Base-by-base conservation (phyloP, 495 filamentous ascomycete species). In the Xylaria longipes region DNA sequence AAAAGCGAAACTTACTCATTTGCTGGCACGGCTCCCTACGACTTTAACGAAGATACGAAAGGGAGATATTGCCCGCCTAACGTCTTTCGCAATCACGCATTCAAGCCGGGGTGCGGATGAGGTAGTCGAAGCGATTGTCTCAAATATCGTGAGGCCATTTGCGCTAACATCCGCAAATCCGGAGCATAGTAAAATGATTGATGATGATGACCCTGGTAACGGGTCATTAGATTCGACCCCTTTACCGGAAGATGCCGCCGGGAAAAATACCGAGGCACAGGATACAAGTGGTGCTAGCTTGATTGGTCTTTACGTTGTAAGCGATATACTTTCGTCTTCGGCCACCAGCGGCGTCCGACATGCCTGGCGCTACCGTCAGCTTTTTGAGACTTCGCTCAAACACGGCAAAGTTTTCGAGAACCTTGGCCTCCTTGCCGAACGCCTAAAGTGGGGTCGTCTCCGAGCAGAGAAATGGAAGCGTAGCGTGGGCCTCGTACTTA, bases 381-480 rank as follows among this genome's bases (percentile, higher is more conserved):
- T 96, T 27, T 96, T 99, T 73, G 97, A 97, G 79, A 81, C 84
- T 0, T 89, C 91, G 0, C 83, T 99, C 9, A 89, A 89, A 41
- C 80, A 87, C 6, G 87, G 89, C 46, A 86, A 90, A 45, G 90
- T 93, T 1, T 98, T 99, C 74, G 94, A 94, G 74, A 84, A 89
- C 65, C 86, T 99, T 11, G 96, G 95, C 9, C 83, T 87, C 69
- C 85, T 98, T 64, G 90, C 95, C 35, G 91, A 92, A 73, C 90
- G 89, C 45, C 83, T 93, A 52, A 86, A 86, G 27, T 97, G 94
- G 94, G 95, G 95, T 8, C 87, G 92, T 5, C 82, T 98, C 50
- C 89, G 91, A 52, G 91, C 92, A 17, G 94, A 97, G 74, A 97
- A 97, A 78, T 99, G 94, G 91, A 94, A 94, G 79, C 87, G 94